Base-by-base conservation (phyloP, 768 basidiomycete species). In the Mycena galericulata region DNA sequence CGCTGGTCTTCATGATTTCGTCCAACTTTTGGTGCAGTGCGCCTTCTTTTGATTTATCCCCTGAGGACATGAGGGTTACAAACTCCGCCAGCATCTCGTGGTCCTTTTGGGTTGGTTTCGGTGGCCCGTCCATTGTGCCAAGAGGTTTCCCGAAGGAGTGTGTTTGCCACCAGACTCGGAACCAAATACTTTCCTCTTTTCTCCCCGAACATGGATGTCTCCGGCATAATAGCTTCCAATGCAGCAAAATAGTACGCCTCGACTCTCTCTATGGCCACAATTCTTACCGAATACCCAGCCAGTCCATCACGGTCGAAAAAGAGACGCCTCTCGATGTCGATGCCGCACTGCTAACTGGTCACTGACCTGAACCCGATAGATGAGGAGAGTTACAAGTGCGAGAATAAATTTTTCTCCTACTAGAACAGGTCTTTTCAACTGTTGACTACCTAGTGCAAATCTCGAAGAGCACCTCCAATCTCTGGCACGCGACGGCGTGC, bases 281-380 rank as follows among this genome's bases (percentile, higher is more conserved):
- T 65, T 29, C 30, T 51, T 32, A 57, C 40, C 49, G 53, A 14
- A 29, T 45, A 70, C 68, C 1, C 64, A 95, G 93, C 77, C 89
- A 90, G 80, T 86, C 90, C 34, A 83, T 88, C 40, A 79, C 82
- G 36, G 90, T 94, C 62, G 90, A 94, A 77, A 95, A 93, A 77
- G 93, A 94, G 58, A 90, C 87, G 11, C 89, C 92, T 9, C 86
- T 95, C 68, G 89, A 91, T 46, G 83, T 95, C 65, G 98, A 99
- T 80, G 75, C 91, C 6, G 97, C 94, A 5, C 86, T 92, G 45
- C 84, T 99, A 22, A 87, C 92, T n/a, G 6, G 95, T 94, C 1
- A 94, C 94, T 51, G 97, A 99, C 82, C 86, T 86, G 24, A 97
- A 95, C 78, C 89, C 93, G 15, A 89, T 96, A 70, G 96, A 98